These are phyloP conservation scores for Colletotrichum coccodes DNA, from an alignment of 2,329 filamentous ascomycete genomes.

Conservation along the genomic window DNA sequence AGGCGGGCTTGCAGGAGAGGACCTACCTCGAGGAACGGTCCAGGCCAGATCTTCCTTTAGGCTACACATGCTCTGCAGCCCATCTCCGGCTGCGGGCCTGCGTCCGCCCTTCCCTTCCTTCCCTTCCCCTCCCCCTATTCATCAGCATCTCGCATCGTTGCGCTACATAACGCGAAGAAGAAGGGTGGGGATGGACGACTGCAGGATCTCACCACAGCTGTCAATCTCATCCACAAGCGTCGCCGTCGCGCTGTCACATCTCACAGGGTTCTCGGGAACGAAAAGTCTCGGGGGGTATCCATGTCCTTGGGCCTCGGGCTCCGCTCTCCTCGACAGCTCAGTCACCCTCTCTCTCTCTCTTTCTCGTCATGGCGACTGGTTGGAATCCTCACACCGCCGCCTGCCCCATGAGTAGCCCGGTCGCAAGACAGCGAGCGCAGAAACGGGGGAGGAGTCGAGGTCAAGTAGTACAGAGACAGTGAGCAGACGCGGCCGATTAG, in stretches of 20 bases:
- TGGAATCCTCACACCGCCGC: background rate
- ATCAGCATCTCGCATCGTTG: background rate
- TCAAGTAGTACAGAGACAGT: background rate
- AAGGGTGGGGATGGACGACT: background rate
- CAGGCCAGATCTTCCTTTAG: background rate
- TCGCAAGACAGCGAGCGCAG: background rate
- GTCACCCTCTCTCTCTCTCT: background rate
- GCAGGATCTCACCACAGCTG: conserved; percentile 29
- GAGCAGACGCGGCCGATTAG: background rate
- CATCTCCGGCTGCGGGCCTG: background rate
- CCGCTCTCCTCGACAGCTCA: background rate
- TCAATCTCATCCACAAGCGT: conserved; percentile 3
- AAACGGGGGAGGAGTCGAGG: background rate
- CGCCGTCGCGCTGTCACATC: conserved; percentile 13
- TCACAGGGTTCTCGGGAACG: conserved; percentile 9
- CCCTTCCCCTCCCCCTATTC: background rate
- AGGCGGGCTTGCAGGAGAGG: background rate
- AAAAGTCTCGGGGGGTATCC: background rate
- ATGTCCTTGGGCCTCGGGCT: background rate
- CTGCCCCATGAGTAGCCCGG: background rate
- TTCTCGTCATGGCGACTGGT: background rate
- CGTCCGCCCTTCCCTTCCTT: background rate
- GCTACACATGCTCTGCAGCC: background rate
- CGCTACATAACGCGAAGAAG: background rate
- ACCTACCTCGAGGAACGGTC: background rate